Base-by-base conservation (phyloP, 352 stramenopile genomes). In the Thraustochytrium striatum region DNA sequence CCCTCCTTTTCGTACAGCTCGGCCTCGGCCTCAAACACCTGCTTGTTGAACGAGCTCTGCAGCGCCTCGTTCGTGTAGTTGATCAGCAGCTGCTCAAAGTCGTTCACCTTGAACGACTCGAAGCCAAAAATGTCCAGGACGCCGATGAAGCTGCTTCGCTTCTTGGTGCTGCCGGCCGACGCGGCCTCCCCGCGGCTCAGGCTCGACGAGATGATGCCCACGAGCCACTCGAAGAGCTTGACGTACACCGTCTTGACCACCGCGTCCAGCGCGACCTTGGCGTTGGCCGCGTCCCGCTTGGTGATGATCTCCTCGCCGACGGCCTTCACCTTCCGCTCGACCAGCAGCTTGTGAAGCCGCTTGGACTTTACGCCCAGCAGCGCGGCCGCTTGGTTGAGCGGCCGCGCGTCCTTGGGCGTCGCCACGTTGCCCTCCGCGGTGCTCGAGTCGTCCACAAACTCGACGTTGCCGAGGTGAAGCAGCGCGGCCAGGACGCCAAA, bases 101-200 rank as follows among this genome's bases (percentile, higher is more conserved):
- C 89, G 82, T 98, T 98, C 43, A 91, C 85, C 69, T 94, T 88
- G 81, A 98, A 98, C 3, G 91, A 95, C 84, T 98, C 94, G 81
- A 98, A 98, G 21, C 94, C 94, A 85, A 98, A 98, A 82, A 98
- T 98, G 89, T 98, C 94, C 30, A 98, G 84, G 32, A 98, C 88
- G 36, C 93, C 94, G 81, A 98, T 97, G 72, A 95, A 96, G 32
- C 86, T 84, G 36, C 88, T 82, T 79, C 88, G 87, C 85, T 94
- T 86, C 81, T 94, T 94, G 11, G 87, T 91, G 73, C 93, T 90
- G 38, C 93, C 93, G 11, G n/a, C 61, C 28, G 33, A 16, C 8
- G 33, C 13, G 2, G 57, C 52, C 16, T 72, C 65, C 82, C 87
- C 78, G 70, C 87, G 47, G 86, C 90, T 57, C 85, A 91, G 87